phyloP scores from a whole-genome alignment of 495 filamentous ascomycete genomes.

The Aspergillus indologenus region DNA sequence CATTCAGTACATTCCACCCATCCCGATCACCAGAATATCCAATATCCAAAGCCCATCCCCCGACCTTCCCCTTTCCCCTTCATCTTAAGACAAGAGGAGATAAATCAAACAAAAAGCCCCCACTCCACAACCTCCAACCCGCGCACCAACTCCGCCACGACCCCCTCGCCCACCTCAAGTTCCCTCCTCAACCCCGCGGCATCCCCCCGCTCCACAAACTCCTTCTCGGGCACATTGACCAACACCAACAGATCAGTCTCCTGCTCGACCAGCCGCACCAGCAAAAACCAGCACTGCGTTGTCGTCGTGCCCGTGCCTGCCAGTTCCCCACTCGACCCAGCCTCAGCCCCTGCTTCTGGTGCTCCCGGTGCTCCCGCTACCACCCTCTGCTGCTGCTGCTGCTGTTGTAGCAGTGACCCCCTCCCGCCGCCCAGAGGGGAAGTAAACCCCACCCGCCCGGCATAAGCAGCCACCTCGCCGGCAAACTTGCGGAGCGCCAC shows the following conservation, averaged over 20 bases:
- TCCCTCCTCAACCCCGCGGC: slow-evolving; percentile 44
- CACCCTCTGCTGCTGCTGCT: slow-evolving; percentile 19
- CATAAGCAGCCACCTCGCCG: slow-evolving; percentile 25
- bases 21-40: too few species aligned
- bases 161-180: slow-evolving; percentile 60
- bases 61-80: too few species aligned
- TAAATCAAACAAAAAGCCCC: slow-evolving; percentile 63
- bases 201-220: slow-evolving; percentile 51
- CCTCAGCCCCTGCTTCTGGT: slow-evolving; percentile 24
- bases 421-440: slow-evolving; percentile 7
- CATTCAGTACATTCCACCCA: too few species aligned
- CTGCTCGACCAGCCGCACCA: slow-evolving; percentile 71
- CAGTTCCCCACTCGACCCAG: slow-evolving; percentile 22
- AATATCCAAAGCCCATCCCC: too few species aligned
- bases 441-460: slow-evolving; percentile 31
- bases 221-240: slow-evolving; percentile 83
- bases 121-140: slow-evolving; percentile 78
- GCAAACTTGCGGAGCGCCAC: slow-evolving; percentile 28
- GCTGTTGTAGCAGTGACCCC: slow-evolving; percentile 12
- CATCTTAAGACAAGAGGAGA: slow-evolving; percentile 1
- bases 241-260: slow-evolving; percentile 83
- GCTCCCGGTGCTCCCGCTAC: slow-evolving; percentile 11
- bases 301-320: slow-evolving; percentile 20
- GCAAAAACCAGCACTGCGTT: slow-evolving; percentile 37
- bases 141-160: slow-evolving; percentile 61